Evolutionary conservation across 2,329 filamentous ascomycete species (phyloP).

Genomic region (Neonectria ditissima): DNA sequence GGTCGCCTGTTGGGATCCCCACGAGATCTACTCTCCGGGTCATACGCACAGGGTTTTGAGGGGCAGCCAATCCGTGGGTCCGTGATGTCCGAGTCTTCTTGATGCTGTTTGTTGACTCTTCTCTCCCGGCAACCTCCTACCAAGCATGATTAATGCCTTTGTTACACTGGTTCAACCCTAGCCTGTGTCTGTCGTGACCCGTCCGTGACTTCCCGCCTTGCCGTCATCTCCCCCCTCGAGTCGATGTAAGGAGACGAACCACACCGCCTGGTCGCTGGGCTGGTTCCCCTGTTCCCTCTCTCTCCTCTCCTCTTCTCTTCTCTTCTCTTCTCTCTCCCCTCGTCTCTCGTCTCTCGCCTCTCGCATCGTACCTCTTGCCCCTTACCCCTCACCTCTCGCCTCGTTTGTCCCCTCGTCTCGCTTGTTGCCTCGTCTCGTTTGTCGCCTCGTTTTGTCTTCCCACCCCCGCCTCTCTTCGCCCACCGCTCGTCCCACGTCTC

Average conservation of each 20-base stretch:
- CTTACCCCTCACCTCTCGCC: constrained; percentile 5
- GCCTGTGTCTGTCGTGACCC: background rate
- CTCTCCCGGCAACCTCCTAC: constrained; percentile 10
- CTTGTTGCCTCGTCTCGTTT: constrained; percentile 20
- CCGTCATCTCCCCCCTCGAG: background rate
- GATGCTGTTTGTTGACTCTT: constrained; percentile 17
- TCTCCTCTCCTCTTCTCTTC: constrained; percentile 18
- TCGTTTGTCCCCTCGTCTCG: constrained; percentile 21
- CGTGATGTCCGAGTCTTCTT: background rate
- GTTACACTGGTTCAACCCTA: background rate
- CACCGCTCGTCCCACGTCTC: too few relatives aligned
- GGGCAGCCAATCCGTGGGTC: constrained; percentile 3
- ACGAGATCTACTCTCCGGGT: constrained; percentile 38
- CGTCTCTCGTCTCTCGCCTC: constrained; percentile 11
- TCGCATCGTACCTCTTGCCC: too few relatives aligned
- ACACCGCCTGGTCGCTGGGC: constrained; percentile 10
- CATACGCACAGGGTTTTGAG: background rate
- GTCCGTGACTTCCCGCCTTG: background rate
- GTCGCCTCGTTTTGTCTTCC: background rate
- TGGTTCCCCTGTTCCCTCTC: constrained; percentile 21
- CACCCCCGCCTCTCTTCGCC: background rate
- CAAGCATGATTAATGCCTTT: background rate
- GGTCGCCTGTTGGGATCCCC: constrained; percentile 38
- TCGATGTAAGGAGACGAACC: background rate
- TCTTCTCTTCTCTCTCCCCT: constrained; percentile 1